Percentiles rank a stretch among this genome's conserved stretches.
Evolutionary conservation across 371 early-diverging fungal genomes (phyloP).

Genomic region (Zychaea mexicana): DNA sequence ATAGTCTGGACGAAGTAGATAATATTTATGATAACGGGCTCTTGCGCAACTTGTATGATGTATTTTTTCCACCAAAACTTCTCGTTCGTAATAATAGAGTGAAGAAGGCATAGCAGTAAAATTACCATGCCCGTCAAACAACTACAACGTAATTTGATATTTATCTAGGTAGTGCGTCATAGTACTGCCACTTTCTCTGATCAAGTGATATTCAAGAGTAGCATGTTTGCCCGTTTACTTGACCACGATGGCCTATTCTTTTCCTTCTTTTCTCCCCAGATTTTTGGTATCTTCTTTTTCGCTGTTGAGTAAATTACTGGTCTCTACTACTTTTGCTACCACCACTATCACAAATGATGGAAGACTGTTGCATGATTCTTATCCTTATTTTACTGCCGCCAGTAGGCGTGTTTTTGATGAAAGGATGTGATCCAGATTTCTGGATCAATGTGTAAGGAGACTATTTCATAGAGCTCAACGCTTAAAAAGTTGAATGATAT

Average conservation of each 20-base stretch:
- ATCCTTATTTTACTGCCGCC: conserved; percentile 46
- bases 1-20: conserved; percentile 56
- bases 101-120: background rate
- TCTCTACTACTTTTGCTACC: background rate
- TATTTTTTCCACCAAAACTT: conserved; percentile 28
- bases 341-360: conserved; percentile 24
- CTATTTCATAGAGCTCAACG: background rate
- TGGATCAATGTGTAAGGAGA: conserved; percentile 51
- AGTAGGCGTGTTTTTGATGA: conserved; percentile 48
- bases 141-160: too few species aligned
- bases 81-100: background rate
- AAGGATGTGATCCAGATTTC: conserved; percentile 46
- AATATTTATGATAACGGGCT: conserved; percentile 71
- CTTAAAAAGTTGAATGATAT: background rate
- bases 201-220: too few species aligned
- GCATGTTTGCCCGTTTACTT: too few species aligned
- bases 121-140: too few species aligned
- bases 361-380: conserved; percentile 50
- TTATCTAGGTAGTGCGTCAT: background rate
- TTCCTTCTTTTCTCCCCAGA: too few species aligned
- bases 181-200: background rate
- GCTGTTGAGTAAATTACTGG: background rate
- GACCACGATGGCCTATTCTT: too few species aligned
- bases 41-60: conserved; percentile 46
- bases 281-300: background rate